A percentile compares a stretch with the other conserved stretches of the same genome.
phyloP scores from a whole-genome alignment of 805 yeast species.

The Zygotorulaspora danielsina region DNA sequence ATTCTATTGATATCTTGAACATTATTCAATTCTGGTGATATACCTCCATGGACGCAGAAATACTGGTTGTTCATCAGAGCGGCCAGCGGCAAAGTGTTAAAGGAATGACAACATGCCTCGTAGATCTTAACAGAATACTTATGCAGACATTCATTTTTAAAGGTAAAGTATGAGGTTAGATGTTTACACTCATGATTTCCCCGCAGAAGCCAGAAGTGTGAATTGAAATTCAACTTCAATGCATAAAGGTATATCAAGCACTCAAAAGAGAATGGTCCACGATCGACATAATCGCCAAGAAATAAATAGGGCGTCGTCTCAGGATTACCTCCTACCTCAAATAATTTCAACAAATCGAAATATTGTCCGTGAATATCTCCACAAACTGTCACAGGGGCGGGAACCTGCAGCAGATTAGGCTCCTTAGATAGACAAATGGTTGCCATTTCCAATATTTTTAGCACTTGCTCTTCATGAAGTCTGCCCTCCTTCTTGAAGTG shows the following conservation, averaged over 20 bases:
- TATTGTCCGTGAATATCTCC: constrained; percentile 98
- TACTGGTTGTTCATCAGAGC: constrained; percentile 93
- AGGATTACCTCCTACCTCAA: constrained; percentile 93
- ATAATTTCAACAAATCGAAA: constrained; percentile 81
- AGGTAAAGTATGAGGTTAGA: constrained; percentile 89
- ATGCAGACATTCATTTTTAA: constrained; percentile 82
- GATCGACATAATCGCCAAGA: constrained; percentile 91
- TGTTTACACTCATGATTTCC: constrained; percentile 96
- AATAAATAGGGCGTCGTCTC: constrained; percentile 70
- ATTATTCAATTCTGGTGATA: constrained; percentile 75
- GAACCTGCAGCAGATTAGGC: constrained; percentile 74
- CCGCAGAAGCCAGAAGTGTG: constrained; percentile 72
- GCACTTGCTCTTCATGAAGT: constrained; percentile 63
- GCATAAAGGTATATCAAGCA: constrained; percentile 71
- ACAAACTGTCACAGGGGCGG: constrained; percentile 92
- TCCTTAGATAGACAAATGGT: constrained; percentile 60
- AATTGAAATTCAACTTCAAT: constrained; percentile 70
- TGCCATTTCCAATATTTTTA: constrained; percentile 61
- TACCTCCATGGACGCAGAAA: constrained; percentile 94
- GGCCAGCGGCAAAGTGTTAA: constrained; percentile 84
- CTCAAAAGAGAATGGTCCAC: constrained; percentile 89
- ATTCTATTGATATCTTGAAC: constrained; percentile 64
- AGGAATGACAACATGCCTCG: constrained; percentile 69
- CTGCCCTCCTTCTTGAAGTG: constrained; percentile 84
- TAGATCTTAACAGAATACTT: constrained; percentile 67